Evolutionary conservation across 495 filamentous ascomycete species (phyloP), one percentile per base, ranked within the genome.

Genomic region (Tuber aestivum): DNA sequence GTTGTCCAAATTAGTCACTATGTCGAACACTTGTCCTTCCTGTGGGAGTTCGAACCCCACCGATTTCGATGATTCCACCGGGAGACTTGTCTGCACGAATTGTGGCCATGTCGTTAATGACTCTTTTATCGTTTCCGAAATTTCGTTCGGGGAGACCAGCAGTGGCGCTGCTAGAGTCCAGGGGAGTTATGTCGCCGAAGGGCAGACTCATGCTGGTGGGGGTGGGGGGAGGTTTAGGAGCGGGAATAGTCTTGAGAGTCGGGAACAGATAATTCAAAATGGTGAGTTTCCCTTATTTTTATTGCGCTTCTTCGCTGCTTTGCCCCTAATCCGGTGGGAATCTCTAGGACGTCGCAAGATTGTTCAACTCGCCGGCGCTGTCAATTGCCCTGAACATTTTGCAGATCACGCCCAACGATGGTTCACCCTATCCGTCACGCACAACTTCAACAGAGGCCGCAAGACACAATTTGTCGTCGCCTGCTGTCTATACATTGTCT

Each of bases 101-200:
- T 99, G 95, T 85, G 94, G 94, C 87, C 89, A 89, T 40, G 89
- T 95, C 74, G 87, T 94, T 77, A 89, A 91, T 76, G 90, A 94
- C 79, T 89, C 89, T 76, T 92, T 96, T 78, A 97, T 98, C 74
- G 94, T 97, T 72, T 88, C 93, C 35, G 95, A 99, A 81, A 88
- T 98, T 72, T 90, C 89, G 8, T 99, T 97, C 80, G 94, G 94
- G 71, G 94, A 97, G 84, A 90, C 87, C 56, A 87, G 91, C 0
- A 88, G 88, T 38, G 95, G 95, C 79, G 94, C 93, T 71, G 94
- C 95, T 42, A 88, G 94, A n/a, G 92, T 97, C 16, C 93, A 97
- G 82, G 95, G 95, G 78, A 92, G 89, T 71, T 94, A 90, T 85
- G 89, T 99, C 71, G 92, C 90, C 56, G 93, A 93, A 76, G 91